These are phyloP conservation scores for Schizothecium vesticola DNA, from an alignment of 495 filamentous ascomycete species.

Conservation along the genomic window DNA sequence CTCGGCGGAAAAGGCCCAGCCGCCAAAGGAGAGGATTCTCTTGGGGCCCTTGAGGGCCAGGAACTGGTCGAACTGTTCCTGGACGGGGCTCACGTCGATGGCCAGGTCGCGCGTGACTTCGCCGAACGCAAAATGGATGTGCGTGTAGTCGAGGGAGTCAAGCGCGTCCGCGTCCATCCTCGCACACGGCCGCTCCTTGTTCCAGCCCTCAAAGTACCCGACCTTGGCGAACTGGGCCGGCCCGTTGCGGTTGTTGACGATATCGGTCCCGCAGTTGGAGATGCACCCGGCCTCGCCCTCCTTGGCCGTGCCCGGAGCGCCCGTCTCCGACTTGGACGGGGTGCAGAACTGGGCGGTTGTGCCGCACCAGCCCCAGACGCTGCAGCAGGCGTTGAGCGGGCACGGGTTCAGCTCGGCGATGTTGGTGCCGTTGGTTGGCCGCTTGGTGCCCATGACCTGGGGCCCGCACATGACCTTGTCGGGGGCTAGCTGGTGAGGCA, in stretches of 20 bases:
- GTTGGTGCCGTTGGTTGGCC: conserved; percentile 11
- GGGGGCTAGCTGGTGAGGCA: conserved; percentile 31
- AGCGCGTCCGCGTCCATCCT: not conserved
- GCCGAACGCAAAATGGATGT: conserved; percentile 28
- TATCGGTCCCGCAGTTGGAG: conserved; percentile 39
- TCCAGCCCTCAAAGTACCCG: conserved; percentile 24
- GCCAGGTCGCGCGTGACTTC: conserved; percentile 9
- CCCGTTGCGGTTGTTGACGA: conserved; percentile 18
- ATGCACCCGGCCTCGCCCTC: conserved; percentile 37
- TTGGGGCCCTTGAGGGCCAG: conserved; percentile 20
- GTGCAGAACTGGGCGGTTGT: conserved; percentile 42
- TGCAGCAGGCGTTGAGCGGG: conserved; percentile 26
- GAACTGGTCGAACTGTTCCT: conserved; percentile 22
- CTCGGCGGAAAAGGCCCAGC: conserved; percentile 29
- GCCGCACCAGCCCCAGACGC: conserved; percentile 44
- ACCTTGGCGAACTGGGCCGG: conserved; percentile 6
- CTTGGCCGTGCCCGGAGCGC: conserved; percentile 32
- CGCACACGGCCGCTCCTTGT: conserved; percentile 20
- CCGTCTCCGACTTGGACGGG: conserved; percentile 21
- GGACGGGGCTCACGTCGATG: conserved; percentile 2
- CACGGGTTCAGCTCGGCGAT: conserved; percentile 26
- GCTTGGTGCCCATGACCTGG: conserved; percentile 29
- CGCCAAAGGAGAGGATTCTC: conserved; percentile 34
- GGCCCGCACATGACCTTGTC: conserved; percentile 40
- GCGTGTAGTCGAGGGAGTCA: conserved; percentile 22